Evolutionary conservation across 2,329 filamentous ascomycete species (phyloP), one percentile per base, ranked within the genome.

Genomic region (Leptographium galeiforme): DNA sequence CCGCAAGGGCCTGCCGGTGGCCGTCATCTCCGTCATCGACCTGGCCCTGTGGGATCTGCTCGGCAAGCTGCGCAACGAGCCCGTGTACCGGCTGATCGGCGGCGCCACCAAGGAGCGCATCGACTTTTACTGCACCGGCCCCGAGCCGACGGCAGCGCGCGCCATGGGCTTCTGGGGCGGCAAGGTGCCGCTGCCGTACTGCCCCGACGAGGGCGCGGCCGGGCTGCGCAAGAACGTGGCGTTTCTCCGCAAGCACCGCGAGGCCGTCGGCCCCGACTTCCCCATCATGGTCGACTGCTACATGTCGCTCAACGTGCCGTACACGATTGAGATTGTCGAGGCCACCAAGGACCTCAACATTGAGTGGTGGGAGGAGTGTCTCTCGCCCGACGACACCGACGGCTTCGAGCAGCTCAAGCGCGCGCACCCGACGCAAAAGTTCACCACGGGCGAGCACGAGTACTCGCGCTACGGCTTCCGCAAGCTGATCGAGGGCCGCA

Each of bases 321-420:
- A 96, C 71, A 95, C 88, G 5, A 95, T 96, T 61, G 85, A 95
- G 68, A 76, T 96, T 30, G 90, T 87, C 56, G 87, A 90, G 70
- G 85, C 84, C 51, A 89, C 85, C 65, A 79, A 87, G 61, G 82
- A 89, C 60, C 78, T 95, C 60, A 79, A 91, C 68, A 90, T 96
- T 66, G 89, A 95, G 73, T 96, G 90, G 90, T 95, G 89, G 89
- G 90, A 96, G 72, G 90, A 96, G 73, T 94, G 89, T 59, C 73
- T 96, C 57, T 86, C 84, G 34, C 90, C 90, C 12, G 90, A 96
- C 68, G 90, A 96, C 72, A 88, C 86, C 48, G 90, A 95, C 62
- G 90, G 90, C 54, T 94, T 94, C 63, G 85, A 82, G 59, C 81
- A 89, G 66, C 82, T 96, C 71, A 96, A 96, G 76, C 82, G 84